A percentile compares a stretch with the other conserved stretches of the same genome.
These are phyloP conservation scores for Cichorium intybus DNA, from an alignment of 140 eudicot species.

Conservation along the genomic window DNA sequence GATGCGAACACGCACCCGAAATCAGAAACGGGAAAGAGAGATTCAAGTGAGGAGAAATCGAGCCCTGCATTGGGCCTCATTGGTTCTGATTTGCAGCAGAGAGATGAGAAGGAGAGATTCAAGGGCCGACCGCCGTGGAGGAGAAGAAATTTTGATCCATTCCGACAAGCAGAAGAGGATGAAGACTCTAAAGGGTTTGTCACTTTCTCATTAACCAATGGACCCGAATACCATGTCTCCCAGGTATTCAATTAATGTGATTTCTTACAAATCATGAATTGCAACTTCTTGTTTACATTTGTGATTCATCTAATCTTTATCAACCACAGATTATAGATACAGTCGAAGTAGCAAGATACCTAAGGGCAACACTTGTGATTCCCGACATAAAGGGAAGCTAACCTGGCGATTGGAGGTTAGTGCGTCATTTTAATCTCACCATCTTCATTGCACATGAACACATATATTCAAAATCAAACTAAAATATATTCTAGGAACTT, in stretches of 20 bases:
- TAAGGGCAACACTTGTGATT: conserved; percentile 87
- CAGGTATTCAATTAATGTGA: conserved; percentile 48
- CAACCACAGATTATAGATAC: conserved; percentile 80
- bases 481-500: conserved; percentile 60
- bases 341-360: conserved; percentile 76
- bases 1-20: too few species aligned
- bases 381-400: conserved; percentile 94
- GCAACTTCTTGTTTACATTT: conserved; percentile 3
- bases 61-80: too few species aligned
- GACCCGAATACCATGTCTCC: conserved; percentile 95
- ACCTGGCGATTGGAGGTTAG: conserved; percentile 84
- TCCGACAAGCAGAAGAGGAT: conserved; percentile 49
- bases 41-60: too few species aligned
- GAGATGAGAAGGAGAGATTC: too few species aligned
- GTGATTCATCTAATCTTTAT: conserved; percentile 7
- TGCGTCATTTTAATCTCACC: neutral
- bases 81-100: too few species aligned
- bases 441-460: neutral
- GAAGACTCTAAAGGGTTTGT: conserved; percentile 71
- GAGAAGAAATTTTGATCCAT: neutral
- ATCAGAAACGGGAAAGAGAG: too few species aligned
- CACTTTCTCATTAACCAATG: conserved; percentile 89
- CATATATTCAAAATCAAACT: neutral
- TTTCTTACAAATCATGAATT: neutral
- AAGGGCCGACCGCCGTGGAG: too few species aligned